Percentiles rank a stretch among this genome's conserved stretches.
These are phyloP conservation scores for Pittosporum tobira DNA, from an alignment of 129 eudicot species.

Conservation along the genomic window DNA sequence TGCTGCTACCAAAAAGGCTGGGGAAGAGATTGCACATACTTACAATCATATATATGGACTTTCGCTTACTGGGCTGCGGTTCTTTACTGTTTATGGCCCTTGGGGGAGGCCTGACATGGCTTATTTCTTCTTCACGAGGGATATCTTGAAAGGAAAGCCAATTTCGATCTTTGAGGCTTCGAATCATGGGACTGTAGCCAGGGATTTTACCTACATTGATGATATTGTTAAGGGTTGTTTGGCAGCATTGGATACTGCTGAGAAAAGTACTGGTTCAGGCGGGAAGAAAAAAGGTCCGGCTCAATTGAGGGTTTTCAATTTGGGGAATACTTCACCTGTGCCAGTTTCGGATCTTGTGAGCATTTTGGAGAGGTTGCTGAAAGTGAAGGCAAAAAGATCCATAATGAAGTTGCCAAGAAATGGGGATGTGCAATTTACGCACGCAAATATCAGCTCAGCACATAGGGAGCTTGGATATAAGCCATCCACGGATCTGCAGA, in stretches of 20 bases:
- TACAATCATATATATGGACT: conserved; percentile 44
- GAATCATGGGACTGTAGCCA: conserved; percentile 28
- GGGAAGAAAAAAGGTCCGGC: conserved; percentile 41
- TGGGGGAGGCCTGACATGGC: conserved; percentile 52
- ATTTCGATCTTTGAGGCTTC: conserved; percentile 29
- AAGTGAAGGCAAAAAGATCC: conserved; percentile 36
- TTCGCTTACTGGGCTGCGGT: conserved; percentile 37
- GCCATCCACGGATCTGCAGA: conserved; percentile 38
- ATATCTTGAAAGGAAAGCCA: conserved; percentile 33
- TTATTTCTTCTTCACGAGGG: conserved; percentile 36
- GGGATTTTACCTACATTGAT: conserved; percentile 46
- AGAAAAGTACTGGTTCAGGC: conserved; percentile 46
- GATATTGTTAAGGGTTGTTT: conserved; percentile 47
- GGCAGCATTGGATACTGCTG: conserved; percentile 48
- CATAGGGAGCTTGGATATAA: conserved; percentile 42
- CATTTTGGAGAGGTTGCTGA: conserved; percentile 35
- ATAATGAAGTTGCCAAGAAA: conserved; percentile 46
- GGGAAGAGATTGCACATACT: conserved; percentile 41
- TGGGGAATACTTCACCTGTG: conserved; percentile 44
- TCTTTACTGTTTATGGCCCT: conserved; percentile 42
- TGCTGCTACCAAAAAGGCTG: conserved; percentile 41
- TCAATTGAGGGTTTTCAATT: conserved; percentile 34
- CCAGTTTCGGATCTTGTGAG: conserved; percentile 33
- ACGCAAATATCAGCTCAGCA: conserved; percentile 41
- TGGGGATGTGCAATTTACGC: conserved; percentile 48